Evolutionary conservation across 2,329 filamentous ascomycete genomes (phyloP).

Genomic region (Cercospora janseana): DNA sequence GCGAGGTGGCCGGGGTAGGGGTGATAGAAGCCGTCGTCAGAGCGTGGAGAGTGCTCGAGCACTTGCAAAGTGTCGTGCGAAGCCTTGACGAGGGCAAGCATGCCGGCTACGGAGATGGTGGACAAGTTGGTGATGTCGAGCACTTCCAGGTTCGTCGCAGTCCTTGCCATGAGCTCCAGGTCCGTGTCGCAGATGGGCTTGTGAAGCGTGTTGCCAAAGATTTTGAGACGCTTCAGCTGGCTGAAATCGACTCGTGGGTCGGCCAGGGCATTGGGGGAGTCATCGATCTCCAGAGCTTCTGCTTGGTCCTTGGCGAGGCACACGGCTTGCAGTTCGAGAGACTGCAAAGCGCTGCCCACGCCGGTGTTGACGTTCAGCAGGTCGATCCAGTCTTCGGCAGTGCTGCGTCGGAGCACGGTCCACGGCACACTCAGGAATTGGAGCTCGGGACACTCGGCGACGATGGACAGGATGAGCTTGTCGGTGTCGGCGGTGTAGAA

Average conservation of each 20-base stretch:
- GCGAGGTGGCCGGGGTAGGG: slow-evolving; percentile 47
- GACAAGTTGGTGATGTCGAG: slow-evolving; percentile 56
- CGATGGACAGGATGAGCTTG: slow-evolving; percentile 49
- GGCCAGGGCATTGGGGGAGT: slow-evolving; percentile 41
- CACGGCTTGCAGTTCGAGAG: slow-evolving; percentile 53
- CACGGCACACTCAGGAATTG: slow-evolving; percentile 52
- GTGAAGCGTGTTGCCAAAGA: slow-evolving; percentile 55
- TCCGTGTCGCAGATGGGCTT: slow-evolving; percentile 53
- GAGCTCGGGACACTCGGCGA: slow-evolving; percentile 49
- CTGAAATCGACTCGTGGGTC: slow-evolving; percentile 49
- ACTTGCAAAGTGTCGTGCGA: slow-evolving; percentile 50
- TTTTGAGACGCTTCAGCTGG: slow-evolving; percentile 51
- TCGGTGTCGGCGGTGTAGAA: slow-evolving; percentile 54
- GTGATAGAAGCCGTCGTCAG: slow-evolving; percentile 53
- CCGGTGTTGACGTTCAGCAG: slow-evolving; percentile 45
- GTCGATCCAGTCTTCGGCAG: slow-evolving; percentile 49
- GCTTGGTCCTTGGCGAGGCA: slow-evolving; percentile 50
- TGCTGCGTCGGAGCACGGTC: slow-evolving; percentile 53
- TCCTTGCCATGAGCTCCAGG: slow-evolving; percentile 51
- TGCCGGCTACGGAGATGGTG: slow-evolving; percentile 52
- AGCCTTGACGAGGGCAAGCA: slow-evolving; percentile 53
- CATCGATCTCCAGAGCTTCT: slow-evolving; percentile 42
- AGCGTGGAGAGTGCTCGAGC: slow-evolving; percentile 55
- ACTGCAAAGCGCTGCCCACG: slow-evolving; percentile 45
- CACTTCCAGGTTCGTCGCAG: slow-evolving; percentile 52